A percentile compares a stretch with the other conserved stretches of the same genome.
Conservation (phyloP, 2,329 filamentous ascomycete species). For the Aspergillus puulaauensis region DNA sequence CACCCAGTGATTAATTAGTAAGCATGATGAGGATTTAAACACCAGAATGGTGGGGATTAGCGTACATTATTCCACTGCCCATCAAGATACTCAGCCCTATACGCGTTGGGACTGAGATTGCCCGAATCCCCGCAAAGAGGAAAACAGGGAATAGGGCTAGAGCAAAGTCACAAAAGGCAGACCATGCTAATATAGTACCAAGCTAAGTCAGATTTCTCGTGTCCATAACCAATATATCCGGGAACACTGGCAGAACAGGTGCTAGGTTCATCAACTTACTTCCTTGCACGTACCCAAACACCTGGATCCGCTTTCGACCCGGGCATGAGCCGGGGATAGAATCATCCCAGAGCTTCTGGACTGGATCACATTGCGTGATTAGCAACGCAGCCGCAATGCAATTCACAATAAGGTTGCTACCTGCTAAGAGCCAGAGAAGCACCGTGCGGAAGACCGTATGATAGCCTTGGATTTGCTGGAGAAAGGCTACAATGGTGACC, state of each 20-base stretch:
- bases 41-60: too few relatives aligned
- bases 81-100: too few relatives aligned
- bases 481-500: constrained; percentile 21
- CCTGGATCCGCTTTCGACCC: not conserved
- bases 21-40: too few relatives aligned
- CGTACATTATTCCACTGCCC: too few relatives aligned
- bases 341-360: not conserved
- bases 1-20: too few relatives aligned
- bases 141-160: not conserved
- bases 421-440: not conserved
- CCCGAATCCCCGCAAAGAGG: not conserved
- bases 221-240: too few relatives aligned
- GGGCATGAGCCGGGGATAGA: not conserved
- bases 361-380: not conserved
- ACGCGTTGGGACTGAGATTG: not conserved
- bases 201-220: too few relatives aligned
- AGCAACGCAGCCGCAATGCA: not conserved
- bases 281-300: not conserved
- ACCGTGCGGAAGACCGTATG: constrained; percentile 7
- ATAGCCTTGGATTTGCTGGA: constrained; percentile 23
- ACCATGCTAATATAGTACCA: not conserved
- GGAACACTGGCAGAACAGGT: not conserved
- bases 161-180: not conserved
- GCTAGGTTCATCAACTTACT: not conserved
- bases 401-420: not conserved